Percentiles rank a stretch among this genome's conserved stretches.
phyloP scores from a whole-genome alignment of 1,284 basidiomycete species.

The Kwoniella shivajii region DNA sequence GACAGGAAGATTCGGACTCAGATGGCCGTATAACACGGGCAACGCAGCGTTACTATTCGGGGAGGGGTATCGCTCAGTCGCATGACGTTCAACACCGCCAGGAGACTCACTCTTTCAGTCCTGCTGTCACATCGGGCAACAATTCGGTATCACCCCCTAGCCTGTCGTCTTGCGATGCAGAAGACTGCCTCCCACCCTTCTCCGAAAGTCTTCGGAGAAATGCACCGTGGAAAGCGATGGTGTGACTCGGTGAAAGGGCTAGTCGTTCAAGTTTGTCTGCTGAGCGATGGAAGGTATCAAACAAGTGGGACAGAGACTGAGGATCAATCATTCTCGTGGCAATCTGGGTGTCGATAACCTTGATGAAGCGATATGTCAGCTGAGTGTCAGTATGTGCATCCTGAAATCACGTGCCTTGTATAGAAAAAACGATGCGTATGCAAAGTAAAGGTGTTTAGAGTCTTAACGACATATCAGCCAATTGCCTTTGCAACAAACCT shows the following conservation, averaged over 20 bases:
- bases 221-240: constrained; percentile 11
- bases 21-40: too few species aligned
- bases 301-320: constrained; percentile 6
- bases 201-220: constrained; percentile 9
- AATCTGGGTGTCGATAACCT: constrained; percentile 13
- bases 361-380: background rate
- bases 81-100: too few species aligned
- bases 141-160: too few species aligned
- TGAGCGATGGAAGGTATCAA: constrained; percentile 2
- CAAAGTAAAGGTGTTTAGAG: constrained; percentile 17
- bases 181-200: too few species aligned
- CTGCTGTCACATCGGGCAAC: too few species aligned
- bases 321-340: constrained; percentile 12
- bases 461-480: background rate
- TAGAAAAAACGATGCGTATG: constrained; percentile 15
- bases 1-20: background rate
- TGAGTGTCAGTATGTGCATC: background rate
- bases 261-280: constrained; percentile 3
- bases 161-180: too few species aligned
- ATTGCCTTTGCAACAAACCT: background rate
- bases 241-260: background rate
- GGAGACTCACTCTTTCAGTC: too few species aligned
- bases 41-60: too few species aligned
- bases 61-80: too few species aligned
- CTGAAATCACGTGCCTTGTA: constrained; percentile 14